Conservation (phyloP, 2,329 filamentous ascomycete species). For the Sporothrix pseudoabietina region DNA sequence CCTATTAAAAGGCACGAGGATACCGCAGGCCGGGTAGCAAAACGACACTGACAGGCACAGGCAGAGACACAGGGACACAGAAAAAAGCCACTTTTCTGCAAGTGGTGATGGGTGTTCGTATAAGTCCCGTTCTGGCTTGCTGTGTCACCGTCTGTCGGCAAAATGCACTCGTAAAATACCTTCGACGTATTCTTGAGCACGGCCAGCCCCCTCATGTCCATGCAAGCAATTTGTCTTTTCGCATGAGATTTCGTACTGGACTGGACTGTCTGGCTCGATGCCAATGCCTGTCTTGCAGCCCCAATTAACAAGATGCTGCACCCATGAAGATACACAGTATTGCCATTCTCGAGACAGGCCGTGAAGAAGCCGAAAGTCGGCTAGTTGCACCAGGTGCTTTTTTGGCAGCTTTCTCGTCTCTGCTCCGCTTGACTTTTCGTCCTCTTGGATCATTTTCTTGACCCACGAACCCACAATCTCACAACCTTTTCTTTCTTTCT, state of each 20-base stretch:
- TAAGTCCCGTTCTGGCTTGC: neutral
- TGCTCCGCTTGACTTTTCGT: neutral
- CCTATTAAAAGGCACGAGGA: neutral
- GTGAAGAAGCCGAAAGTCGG: neutral
- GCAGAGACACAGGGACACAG: neutral
- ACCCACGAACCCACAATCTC: neutral
- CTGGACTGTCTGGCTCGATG: neutral
- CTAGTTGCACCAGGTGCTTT: neutral
- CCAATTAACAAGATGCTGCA: neutral
- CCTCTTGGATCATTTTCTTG: neutral
- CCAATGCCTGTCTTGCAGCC: neutral
- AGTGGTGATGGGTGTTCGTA: neutral
- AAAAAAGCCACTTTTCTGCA: neutral
- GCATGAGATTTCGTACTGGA: neutral
- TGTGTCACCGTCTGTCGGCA: neutral
- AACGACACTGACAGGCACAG: neutral
- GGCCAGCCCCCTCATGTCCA: neutral
- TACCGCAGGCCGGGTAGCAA: constrained; percentile 10
- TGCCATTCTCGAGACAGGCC: neutral
- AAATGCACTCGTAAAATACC: neutral
- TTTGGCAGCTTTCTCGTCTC: neutral
- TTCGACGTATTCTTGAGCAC: neutral
- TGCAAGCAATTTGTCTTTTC: neutral
- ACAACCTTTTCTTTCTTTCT: neutral
- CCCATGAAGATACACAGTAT: neutral